Evolutionary conservation across 2,329 filamentous ascomycete species (phyloP), one percentile per base, ranked within the genome.

Genomic region (Dothideomycetidae sp.): DNA sequence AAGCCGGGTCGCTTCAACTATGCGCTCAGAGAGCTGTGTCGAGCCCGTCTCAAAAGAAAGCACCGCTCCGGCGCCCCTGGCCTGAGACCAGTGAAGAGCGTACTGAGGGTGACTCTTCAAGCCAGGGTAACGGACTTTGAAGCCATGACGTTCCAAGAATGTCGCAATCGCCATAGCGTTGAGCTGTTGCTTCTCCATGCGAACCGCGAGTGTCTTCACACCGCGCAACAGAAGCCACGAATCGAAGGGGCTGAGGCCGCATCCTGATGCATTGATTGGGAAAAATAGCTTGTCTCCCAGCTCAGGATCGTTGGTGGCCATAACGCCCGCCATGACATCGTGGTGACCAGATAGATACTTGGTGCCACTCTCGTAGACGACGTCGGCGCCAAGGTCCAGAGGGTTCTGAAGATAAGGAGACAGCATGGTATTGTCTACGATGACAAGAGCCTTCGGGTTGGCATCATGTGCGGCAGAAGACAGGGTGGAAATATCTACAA

Each of bases 401-500:
- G 90, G 90, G 62, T 93, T 96, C 53, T 78, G 78, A 5, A 98
- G 75, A 66, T 94, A 78, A 9, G 90, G 90, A 2, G 86, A 94
- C 47, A 98, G 77, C 90, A 98, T 98, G 41, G 90, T 98, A 66
- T 98, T 98, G 62, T 98, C 90, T 16, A 96, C 90, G 2, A 86
- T 76, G 11, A 98, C 85, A 29, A 96, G 66, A 16, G 83, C 81
- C 44, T 73, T 73, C 5, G 78, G 66, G 58, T 90, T 93, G 34
- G 72, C 73, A 26, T 78, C 74, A 57, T 96, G 90, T 0, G 81
- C 73, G 13, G 78, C 64, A 28, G 70, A 67, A 10, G 90, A 75
- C 48, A 98, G 92, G 14, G 75, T 68, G 3, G 78, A 71, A 42
- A 98, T 81, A 56, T 98, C 90, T 51, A 92, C 85, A 49, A 98